phyloP scores from a whole-genome alignment of 306 rosid genomes.

The Cucurbita moschata region DNA sequence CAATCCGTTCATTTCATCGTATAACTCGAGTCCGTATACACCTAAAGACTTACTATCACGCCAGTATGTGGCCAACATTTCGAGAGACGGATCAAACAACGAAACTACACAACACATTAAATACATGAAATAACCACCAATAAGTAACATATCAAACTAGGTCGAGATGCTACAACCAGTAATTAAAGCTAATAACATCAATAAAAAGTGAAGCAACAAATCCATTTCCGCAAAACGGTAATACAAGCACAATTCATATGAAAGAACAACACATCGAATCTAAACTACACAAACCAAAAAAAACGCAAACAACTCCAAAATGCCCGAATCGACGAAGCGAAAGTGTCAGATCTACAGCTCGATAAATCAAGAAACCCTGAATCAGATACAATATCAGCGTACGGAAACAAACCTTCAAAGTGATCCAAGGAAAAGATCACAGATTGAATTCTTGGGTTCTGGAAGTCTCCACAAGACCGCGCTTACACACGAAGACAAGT shows the following conservation, averaged over 20 bases:
- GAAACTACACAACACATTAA: neutral
- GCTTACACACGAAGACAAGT: neutral
- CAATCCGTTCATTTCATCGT: neutral
- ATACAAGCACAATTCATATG: neutral
- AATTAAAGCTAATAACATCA: neutral
- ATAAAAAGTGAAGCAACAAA: neutral
- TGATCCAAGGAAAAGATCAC: conserved; percentile 15
- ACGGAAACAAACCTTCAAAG: conserved; percentile 17
- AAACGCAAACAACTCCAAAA: neutral
- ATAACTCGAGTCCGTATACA: too few relatives aligned
- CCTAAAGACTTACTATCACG: neutral
- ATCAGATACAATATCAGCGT: conserved; percentile 11
- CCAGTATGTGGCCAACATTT: neutral
- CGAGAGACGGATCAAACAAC: neutral
- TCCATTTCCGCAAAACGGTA: neutral
- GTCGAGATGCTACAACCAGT: neutral
- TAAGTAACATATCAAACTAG: neutral
- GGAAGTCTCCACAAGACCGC: conserved; percentile 30
- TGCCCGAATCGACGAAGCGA: conserved; percentile 8
- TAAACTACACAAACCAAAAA: neutral
- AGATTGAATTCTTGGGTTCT: conserved; percentile 12
- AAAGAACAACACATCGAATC: neutral
- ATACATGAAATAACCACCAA: neutral
- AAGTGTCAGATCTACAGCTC: conserved; percentile 34
- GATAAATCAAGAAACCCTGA: conserved; percentile 3